Evolutionary conservation across 1,284 basidiomycete species (phyloP).

Genomic region (Moesziomyces antarcticus): DNA sequence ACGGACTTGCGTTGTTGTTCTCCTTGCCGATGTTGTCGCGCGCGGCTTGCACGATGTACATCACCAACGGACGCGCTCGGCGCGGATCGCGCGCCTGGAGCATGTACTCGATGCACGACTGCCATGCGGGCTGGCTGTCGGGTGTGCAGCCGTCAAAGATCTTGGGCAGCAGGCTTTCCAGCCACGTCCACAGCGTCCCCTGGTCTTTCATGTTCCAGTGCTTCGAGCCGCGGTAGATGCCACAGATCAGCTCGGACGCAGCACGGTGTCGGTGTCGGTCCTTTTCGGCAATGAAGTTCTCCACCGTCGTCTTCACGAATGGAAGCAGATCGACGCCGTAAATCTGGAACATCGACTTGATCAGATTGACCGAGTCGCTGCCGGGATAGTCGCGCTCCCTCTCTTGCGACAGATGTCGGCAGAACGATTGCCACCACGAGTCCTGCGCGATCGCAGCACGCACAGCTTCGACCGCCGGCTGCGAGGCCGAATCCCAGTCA

Average conservation of each 20-base stretch:
- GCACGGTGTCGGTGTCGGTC: constrained; percentile 94
- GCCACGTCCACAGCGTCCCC: constrained; percentile 82
- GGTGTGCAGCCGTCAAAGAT: constrained; percentile 75
- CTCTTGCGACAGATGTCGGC: constrained; percentile 62
- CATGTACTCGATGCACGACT: constrained; percentile 71
- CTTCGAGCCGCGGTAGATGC: constrained; percentile 80
- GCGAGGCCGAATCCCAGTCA: constrained; percentile 77
- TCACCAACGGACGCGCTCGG: constrained; percentile 79
- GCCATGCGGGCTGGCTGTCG: constrained; percentile 69
- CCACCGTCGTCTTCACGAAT: constrained; percentile 74
- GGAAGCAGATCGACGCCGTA: constrained; percentile 73
- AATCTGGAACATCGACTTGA: constrained; percentile 73
- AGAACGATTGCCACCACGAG: constrained; percentile 74
- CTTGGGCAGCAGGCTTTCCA: constrained; percentile 75
- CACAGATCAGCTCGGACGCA: constrained; percentile 85
- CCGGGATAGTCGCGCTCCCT: constrained; percentile 63
- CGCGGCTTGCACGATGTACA: constrained; percentile 70
- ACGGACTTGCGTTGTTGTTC: constrained; percentile 45
- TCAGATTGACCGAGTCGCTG: constrained; percentile 69
- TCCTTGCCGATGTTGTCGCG: constrained; percentile 50
- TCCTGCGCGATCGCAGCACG: constrained; percentile 71
- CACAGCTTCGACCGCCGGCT: constrained; percentile 75
- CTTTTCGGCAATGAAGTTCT: constrained; percentile 73
- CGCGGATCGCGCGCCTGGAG: constrained; percentile 85
- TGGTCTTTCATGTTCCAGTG: constrained; percentile 82